phyloP scores from a whole-genome alignment of 2,329 filamentous ascomycete genomes.

The Calonectria fujianensis region DNA sequence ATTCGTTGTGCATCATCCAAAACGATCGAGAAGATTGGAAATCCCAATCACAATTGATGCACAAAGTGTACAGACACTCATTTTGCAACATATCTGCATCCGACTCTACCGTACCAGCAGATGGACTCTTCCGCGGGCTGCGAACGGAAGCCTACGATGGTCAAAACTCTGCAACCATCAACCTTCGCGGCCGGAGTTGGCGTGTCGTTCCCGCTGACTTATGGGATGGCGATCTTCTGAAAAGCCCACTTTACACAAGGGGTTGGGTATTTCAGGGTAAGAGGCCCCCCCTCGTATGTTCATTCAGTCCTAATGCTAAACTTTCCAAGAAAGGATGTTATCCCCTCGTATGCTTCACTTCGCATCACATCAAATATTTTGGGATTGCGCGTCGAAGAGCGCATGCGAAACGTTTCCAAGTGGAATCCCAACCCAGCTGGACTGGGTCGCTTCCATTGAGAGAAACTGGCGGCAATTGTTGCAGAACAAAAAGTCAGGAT shows the following conservation, averaged over 20 bases:
- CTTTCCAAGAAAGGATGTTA: background rate
- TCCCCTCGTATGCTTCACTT: constrained; percentile 14
- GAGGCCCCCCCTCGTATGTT: background rate
- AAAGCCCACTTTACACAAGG: background rate
- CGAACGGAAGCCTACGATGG: background rate
- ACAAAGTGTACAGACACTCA: background rate
- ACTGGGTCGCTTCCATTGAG: background rate
- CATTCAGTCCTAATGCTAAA: no score
- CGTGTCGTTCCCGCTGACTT: background rate
- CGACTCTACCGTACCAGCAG: background rate
- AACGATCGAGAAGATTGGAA: background rate
- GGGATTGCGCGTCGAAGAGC: constrained; percentile 1
- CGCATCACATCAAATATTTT: constrained; percentile 7
- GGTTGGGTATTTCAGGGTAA: constrained; percentile 11
- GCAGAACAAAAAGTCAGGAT: background rate
- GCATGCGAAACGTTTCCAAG: constrained; percentile 2
- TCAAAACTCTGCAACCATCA: background rate
- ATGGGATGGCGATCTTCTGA: constrained; percentile 3
- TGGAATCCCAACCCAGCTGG: background rate
- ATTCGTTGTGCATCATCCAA: constrained; percentile 3
- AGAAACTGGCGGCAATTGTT: constrained; percentile 7
- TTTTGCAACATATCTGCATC: constrained; percentile 2
- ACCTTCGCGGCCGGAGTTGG: background rate
- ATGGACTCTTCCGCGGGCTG: background rate
- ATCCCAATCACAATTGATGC: background rate